Evolutionary conservation across 2,329 filamentous ascomycete genomes (phyloP), one percentile per base, ranked within the genome.

Genomic region (Ophidiomyces ophidiicola): DNA sequence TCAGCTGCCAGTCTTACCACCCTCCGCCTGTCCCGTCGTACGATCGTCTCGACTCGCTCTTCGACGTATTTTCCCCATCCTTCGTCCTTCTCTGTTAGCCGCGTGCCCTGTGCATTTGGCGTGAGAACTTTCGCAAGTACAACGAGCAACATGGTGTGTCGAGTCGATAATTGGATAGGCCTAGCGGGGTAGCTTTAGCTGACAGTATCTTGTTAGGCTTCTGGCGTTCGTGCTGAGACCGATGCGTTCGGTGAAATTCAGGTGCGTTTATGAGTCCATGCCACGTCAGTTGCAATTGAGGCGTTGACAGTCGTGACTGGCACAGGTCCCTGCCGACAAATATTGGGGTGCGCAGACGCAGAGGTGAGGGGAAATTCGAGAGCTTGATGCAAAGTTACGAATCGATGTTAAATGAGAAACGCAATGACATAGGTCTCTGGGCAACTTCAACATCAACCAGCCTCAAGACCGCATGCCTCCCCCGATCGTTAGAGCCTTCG

Each of bases 361-460:
- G 74, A 80, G 88, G 62, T 67, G 64, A 57, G 59, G 32, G 20
- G 6, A 14, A 3, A 8, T 30, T 5, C 4, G 14, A 17, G n/a
- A 35, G 31, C 23, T 26, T 6, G 26, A 26, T 28, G 33, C 26
- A 36, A 34, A 35, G 20, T 37, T 28, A 32, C 40, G 48, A 37
- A 42, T 48, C 54, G 48, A 58, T 50, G 36, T 34, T 38, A 31
- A 41, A 24, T n/a, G 19, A 18, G 12, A 19, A 40, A 8, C 19
- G 38, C 15, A 24, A 6, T 19, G 29, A 24, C 32, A 47, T 42
- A 69, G 68, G 51, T 96, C 88, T 37, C 75, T 96, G 61, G 80
- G 82, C 64, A 98, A 98, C 72, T 98, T 98, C 74, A 82, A 81
- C 64, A 96, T 98, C 77, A 96, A 96, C 69, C 90, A 96, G 72